These are phyloP conservation scores for Podospora anserina DNA, from an alignment of 495 filamentous ascomycete genomes.

Conservation along the genomic window DNA sequence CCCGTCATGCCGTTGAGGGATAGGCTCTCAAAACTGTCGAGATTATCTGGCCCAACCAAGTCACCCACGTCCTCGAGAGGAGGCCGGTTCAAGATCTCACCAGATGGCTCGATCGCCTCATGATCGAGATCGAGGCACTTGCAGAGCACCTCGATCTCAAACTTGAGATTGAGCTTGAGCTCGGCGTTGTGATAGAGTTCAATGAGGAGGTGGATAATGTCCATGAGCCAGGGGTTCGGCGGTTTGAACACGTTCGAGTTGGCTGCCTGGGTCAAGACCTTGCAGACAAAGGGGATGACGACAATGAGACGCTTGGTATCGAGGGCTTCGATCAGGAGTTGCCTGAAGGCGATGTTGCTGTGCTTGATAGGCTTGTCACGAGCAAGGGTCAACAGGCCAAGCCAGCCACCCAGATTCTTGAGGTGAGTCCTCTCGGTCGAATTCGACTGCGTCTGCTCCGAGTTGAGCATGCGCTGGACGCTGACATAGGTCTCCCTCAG, in stretches of 20 bases:
- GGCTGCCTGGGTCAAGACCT: conserved; percentile 79
- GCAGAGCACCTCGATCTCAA: conserved; percentile 96
- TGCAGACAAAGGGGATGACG: conserved; percentile 95
- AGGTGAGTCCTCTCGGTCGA: conserved; percentile 78
- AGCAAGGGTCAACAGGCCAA: conserved; percentile 89
- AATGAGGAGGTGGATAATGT: conserved; percentile 79
- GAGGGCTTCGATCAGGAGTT: conserved; percentile 86
- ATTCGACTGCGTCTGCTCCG: conserved; percentile 75
- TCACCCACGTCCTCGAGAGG: conserved; percentile 60
- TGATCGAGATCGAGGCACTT: conserved; percentile 85
- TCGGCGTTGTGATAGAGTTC: conserved; percentile 92
- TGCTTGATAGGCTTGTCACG: conserved; percentile 94
- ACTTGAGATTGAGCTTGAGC: conserved; percentile 90
- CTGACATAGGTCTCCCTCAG: conserved; percentile 90
- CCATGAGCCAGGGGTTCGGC: conserved; percentile 96
- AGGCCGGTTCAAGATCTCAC: conserved; percentile 70
- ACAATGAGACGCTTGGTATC: conserved; percentile 85
- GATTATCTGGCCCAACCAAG: conserved; percentile 41
- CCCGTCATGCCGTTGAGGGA: conserved; percentile 67
- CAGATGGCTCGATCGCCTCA: conserved; percentile 79
- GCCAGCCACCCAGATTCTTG: conserved; percentile 89
- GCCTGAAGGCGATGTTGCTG: conserved; percentile 94
- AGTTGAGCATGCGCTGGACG: conserved; percentile 79
- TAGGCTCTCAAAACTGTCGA: conserved; percentile 77
- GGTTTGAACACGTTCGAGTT: conserved; percentile 86